Evolutionary conservation across 139 green algal species (phyloP).

Genomic region (Chlamydomonas applanata): DNA sequence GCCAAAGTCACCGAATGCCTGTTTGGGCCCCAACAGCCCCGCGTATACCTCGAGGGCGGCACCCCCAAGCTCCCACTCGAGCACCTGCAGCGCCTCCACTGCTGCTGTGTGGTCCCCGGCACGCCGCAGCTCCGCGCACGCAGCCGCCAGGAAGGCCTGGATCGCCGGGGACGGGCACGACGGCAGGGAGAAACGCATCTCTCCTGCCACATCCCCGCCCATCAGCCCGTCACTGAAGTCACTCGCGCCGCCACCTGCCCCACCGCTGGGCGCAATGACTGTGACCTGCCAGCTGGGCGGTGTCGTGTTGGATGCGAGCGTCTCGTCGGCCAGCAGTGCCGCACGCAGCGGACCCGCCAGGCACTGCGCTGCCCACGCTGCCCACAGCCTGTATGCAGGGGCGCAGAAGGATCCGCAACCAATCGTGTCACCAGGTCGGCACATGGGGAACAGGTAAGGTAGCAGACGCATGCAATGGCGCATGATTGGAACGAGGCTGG

Average conservation of each 20-base stretch:
- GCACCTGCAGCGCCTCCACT: conserved; percentile 57
- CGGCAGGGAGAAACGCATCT: conserved; percentile 85
- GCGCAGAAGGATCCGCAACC: not conserved
- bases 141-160: conserved; percentile 49
- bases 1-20: too few species aligned
- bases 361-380: conserved; percentile 58
- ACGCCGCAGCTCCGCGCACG: conserved; percentile 50
- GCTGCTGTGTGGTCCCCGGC: conserved; percentile 57
- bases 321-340: conserved; percentile 39
- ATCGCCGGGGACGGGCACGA: conserved; percentile 62
- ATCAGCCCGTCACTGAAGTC: not conserved
- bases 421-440: too few species aligned
- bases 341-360: conserved; percentile 43
- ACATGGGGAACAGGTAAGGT: too few species aligned
- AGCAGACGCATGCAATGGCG: too few species aligned
- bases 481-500: too few species aligned
- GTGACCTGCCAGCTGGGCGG: conserved; percentile 70
- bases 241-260: not conserved
- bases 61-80: conserved; percentile 74
- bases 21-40: conserved; percentile 18
- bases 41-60: conserved; percentile 16
- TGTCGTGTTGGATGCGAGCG: conserved; percentile 36
- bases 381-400: conserved; percentile 45
- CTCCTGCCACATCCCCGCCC: conserved; percentile 32
- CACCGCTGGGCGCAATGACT: conserved; percentile 18